A percentile compares a stretch with the other conserved stretches of the same genome.
phyloP scores from a whole-genome alignment of 2,329 filamentous ascomycete species.

The Aspergillus sojae region DNA sequence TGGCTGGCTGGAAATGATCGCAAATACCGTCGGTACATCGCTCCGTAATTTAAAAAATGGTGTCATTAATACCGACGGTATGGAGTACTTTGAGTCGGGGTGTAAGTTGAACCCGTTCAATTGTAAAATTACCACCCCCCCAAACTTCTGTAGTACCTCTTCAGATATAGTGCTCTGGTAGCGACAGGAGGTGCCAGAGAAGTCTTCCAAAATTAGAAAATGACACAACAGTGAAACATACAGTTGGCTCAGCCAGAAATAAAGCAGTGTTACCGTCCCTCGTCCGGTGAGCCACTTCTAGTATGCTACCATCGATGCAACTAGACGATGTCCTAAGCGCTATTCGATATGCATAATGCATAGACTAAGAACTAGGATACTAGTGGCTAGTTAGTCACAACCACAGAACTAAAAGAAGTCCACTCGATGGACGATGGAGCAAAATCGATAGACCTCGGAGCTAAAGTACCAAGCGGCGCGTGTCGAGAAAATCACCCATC shows the following conservation, averaged over 20 bases:
- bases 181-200: neutral
- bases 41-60: neutral
- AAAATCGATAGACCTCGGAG: neutral
- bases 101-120: neutral
- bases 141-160: neutral
- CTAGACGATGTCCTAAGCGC: neutral
- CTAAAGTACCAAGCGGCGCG: neutral
- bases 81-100: neutral
- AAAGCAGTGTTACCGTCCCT: neutral
- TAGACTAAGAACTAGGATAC: neutral
- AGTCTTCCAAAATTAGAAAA: slow-evolving; percentile 2
- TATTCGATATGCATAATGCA: slow-evolving; percentile 3
- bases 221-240: neutral
- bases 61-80: neutral
- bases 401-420: neutral
- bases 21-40: neutral
- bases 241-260: neutral
- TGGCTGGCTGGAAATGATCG: neutral
- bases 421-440: neutral
- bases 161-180: neutral
- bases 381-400: neutral
- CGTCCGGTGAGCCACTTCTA: neutral
- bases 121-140: neutral
- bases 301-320: neutral
- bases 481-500: neutral